phyloP scores from a whole-genome alignment of 192 early-diverging fungal genomes.

The Kappamyces sp. region DNA sequence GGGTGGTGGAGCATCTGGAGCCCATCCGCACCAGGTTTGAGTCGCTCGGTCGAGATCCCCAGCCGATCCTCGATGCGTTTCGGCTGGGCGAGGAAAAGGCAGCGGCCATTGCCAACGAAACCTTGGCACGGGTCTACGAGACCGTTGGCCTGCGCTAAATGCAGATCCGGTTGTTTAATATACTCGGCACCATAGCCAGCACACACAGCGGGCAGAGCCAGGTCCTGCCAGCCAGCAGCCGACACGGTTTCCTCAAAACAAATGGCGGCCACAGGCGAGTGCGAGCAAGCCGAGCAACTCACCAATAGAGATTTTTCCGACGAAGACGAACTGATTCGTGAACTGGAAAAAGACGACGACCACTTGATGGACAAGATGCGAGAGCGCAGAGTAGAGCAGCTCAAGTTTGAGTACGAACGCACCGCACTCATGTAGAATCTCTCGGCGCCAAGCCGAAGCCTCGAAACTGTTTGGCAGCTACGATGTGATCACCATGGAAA shows the following conservation, averaged over 20 bases:
- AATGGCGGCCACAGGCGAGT: no score
- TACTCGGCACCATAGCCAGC: no score
- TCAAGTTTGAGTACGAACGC: conserved; percentile 70
- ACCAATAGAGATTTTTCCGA: conserved; percentile 15
- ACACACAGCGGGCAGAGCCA: no score
- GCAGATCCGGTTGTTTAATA: no score
- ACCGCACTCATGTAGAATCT: conserved; percentile 44
- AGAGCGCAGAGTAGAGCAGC: conserved; percentile 76
- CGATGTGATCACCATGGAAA: conserved; percentile 68
- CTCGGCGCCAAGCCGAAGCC: conserved; percentile 54
- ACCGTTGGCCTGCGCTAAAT: conserved; percentile 46
- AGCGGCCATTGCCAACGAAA: conserved; percentile 47
- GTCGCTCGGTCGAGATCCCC: conserved; percentile 50
- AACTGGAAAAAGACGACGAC: conserved; percentile 81
- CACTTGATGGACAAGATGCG: conserved; percentile 63
- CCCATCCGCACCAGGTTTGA: conserved; percentile 65
- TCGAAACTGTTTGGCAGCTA: conserved; percentile 66
- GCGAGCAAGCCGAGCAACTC: no score
- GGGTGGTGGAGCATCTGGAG: conserved; percentile 47
- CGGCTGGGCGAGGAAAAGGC: conserved; percentile 62
- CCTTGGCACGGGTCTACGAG: conserved; percentile 48
- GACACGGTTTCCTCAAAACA: no score
- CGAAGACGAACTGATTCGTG: conserved; percentile 72
- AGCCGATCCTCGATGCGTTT: conserved; percentile 60
- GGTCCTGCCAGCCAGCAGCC: no score